These are phyloP conservation scores for Samsoniella hepiali DNA, from an alignment of 2,329 filamentous ascomycete species.

Conservation along the genomic window DNA sequence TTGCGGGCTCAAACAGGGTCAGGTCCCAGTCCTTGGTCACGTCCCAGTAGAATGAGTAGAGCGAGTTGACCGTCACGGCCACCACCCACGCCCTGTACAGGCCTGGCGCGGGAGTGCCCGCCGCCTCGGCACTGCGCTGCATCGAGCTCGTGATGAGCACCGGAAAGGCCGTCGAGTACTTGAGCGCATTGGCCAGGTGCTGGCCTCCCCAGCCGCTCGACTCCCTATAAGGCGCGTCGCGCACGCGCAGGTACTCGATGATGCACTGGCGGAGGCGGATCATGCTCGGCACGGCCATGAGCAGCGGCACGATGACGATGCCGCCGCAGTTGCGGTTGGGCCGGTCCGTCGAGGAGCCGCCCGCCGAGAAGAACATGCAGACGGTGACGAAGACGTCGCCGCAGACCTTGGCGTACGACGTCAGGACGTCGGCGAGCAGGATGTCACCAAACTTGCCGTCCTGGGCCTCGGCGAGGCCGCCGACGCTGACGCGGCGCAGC, in stretches of 20 bases:
- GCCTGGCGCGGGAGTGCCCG: constrained; percentile 32
- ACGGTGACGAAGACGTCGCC: constrained; percentile 84
- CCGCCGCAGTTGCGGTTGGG: constrained; percentile 83
- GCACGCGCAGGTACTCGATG: constrained; percentile 78
- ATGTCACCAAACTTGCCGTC: constrained; percentile 96
- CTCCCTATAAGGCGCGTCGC: constrained; percentile 52
- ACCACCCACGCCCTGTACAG: constrained; percentile 63
- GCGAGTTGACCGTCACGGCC: constrained; percentile 75
- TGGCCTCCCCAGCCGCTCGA: constrained; percentile 72
- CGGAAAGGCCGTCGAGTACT: constrained; percentile 92
- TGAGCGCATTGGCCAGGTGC: constrained; percentile 88
- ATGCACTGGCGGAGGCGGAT: constrained; percentile 91
- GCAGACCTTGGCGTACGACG: constrained; percentile 88
- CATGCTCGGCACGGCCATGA: constrained; percentile 77
- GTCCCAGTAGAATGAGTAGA: constrained; percentile 99
- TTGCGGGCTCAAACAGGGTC: constrained; percentile 64
- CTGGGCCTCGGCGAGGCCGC: constrained; percentile 78
- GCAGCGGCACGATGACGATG: constrained; percentile 72
- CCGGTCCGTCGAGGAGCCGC: constrained; percentile 70
- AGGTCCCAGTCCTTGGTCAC: constrained; percentile 96
- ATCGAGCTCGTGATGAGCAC: constrained; percentile 79
- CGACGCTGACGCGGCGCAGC: constrained; percentile 74
- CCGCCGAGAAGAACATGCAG: constrained; percentile 82
- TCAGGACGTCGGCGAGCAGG: constrained; percentile 87
- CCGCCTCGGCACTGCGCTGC: constrained; percentile 57